Conservation (phyloP, 2,329 filamentous ascomycete genomes). For the Aspergillus eucalypticola region DNA sequence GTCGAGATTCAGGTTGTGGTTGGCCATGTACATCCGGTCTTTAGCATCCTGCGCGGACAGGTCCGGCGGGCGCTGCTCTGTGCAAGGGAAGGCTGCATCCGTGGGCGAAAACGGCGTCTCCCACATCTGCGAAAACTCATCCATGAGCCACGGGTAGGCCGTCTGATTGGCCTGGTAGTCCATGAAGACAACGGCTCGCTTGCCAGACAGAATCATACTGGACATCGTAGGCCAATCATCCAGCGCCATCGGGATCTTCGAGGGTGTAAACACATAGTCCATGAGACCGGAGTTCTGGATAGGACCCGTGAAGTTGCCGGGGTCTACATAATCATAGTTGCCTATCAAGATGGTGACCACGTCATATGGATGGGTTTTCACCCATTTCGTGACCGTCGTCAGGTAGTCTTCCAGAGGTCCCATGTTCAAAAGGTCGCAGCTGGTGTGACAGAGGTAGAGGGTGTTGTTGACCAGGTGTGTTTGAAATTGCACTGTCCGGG, state of each 20-base stretch:
- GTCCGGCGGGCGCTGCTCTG: slow-evolving; percentile 71
- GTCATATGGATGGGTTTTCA: slow-evolving; percentile 75
- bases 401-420: slow-evolving; percentile 78
- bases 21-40: slow-evolving; percentile 74
- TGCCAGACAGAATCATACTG: slow-evolving; percentile 69
- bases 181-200: slow-evolving; percentile 77
- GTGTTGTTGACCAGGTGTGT: slow-evolving; percentile 58
- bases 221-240: slow-evolving; percentile 82
- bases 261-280: slow-evolving; percentile 72
- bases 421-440: slow-evolving; percentile 76
- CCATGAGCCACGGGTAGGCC: slow-evolving; percentile 77
- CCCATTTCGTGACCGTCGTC: slow-evolving; percentile 68
- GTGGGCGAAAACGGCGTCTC: slow-evolving; percentile 83
- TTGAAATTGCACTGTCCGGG: slow-evolving; percentile 59
- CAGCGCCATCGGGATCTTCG: slow-evolving; percentile 67
- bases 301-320: slow-evolving; percentile 64
- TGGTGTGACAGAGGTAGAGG: slow-evolving; percentile 80
- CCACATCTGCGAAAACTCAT: slow-evolving; percentile 87
- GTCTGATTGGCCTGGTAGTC: slow-evolving; percentile 82
- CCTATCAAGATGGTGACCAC: slow-evolving; percentile 84
- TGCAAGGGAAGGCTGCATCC: slow-evolving; percentile 72
- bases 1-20: slow-evolving; percentile 86
- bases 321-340: slow-evolving; percentile 74
- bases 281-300: slow-evolving; percentile 72
- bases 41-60: slow-evolving; percentile 56